Evolutionary conservation across 179 eudicot genomes (phyloP).

Genomic region (Drosera spatulata): DNA sequence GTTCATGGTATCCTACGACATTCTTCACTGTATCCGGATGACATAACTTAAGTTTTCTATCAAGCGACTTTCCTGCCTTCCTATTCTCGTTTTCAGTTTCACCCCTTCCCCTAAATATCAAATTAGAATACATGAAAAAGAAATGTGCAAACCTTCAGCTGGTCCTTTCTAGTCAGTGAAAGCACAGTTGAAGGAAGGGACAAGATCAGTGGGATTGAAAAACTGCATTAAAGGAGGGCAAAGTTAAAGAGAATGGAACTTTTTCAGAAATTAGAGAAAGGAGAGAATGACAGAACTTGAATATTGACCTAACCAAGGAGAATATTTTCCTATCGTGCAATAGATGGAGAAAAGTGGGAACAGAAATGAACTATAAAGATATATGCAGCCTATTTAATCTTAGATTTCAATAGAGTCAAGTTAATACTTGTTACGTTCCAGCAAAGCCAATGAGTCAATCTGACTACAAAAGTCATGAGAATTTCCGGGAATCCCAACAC

Average conservation of each 20-base stretch:
- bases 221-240: conserved; percentile 29
- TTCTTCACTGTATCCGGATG: too few species aligned
- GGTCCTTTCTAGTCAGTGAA: conserved; percentile 57
- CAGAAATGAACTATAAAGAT: too few species aligned
- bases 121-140: not conserved
- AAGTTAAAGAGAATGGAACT: not conserved
- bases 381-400: too few species aligned
- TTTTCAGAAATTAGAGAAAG: not conserved
- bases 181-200: conserved; percentile 79
- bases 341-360: not conserved
- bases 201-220: conserved; percentile 65
- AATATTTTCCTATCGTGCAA: not conserved
- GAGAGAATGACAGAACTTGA: not conserved
- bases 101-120: not conserved
- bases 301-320: too few species aligned
- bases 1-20: too few species aligned
- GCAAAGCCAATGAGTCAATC: conserved; percentile 63
- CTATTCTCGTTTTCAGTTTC: too few species aligned
- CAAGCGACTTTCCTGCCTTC: too few species aligned
- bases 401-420: not conserved
- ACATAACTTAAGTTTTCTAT: too few species aligned
- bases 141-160: conserved; percentile 53
- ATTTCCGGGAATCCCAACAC: conserved; percentile 70
- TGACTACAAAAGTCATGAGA: conserved; percentile 71
- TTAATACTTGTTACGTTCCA: conserved; percentile 55